Conservation (phyloP, 495 filamentous ascomycete species). For the Penicillium simplicissimum region DNA sequence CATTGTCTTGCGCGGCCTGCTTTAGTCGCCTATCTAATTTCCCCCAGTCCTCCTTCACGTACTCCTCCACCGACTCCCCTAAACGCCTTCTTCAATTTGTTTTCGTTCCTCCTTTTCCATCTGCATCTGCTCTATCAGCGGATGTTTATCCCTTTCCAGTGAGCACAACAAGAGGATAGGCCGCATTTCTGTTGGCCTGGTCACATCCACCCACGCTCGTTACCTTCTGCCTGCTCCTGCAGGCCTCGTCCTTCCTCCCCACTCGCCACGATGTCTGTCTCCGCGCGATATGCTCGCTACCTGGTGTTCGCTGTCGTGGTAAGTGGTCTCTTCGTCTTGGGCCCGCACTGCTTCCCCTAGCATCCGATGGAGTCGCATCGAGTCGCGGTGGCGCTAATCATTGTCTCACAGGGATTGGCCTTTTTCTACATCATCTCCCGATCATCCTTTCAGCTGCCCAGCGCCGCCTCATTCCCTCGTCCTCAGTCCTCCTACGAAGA, state of each 20-base stretch:
- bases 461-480: constrained; percentile 27
- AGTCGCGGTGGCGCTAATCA: constrained; percentile 4
- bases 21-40: constrained; percentile 6
- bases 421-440: constrained; percentile 80
- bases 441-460: constrained; percentile 56
- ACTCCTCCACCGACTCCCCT: background rate
- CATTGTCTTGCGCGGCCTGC: constrained; percentile 31
- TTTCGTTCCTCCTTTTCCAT: constrained; percentile 2
- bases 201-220: constrained; percentile 7
- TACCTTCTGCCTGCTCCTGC: constrained; percentile 9
- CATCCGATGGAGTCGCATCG: background rate
- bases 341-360: background rate
- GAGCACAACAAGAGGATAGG: constrained; percentile 3
- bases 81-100: background rate
- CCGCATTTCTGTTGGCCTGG: constrained; percentile 15
- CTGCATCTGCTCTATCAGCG: constrained; percentile 1
- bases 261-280: constrained; percentile 60
- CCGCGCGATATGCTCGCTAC: constrained; percentile 78
- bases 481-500: constrained; percentile 29
- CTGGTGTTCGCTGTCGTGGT: constrained; percentile 86
- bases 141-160: constrained; percentile 11
- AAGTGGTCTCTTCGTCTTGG: constrained; percentile 31
- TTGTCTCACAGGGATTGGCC: constrained; percentile 57
- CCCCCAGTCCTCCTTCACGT: background rate
- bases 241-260: constrained; percentile 9